A percentile compares a stretch with the other conserved stretches of the same genome.
Evolutionary conservation across 1,284 basidiomycete species (phyloP).

Genomic region (Tilletiopsis washingtonensis): DNA sequence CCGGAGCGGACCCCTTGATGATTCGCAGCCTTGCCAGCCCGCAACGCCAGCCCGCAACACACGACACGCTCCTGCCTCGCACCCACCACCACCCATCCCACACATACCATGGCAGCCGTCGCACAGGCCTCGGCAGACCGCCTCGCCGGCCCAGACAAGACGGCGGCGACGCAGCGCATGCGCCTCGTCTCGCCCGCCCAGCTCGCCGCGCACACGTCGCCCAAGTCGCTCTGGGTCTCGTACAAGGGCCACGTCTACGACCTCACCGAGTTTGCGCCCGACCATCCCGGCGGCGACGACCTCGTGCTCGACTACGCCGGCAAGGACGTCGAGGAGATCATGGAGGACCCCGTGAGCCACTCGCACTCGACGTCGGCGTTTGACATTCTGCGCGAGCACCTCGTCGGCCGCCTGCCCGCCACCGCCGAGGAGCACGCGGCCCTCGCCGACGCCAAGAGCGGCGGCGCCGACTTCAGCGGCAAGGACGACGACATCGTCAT

Average conservation of each 20-base stretch:
- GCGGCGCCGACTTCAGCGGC: conserved; percentile 27
- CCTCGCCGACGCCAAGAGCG: conserved; percentile 12
- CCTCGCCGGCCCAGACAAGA: neutral
- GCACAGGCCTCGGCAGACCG: neutral
- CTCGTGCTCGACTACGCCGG: conserved; percentile 63
- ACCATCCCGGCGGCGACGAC: conserved; percentile 53
- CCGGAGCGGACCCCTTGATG: too few species aligned
- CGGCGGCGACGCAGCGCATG: conserved; percentile 7
- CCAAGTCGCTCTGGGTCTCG: conserved; percentile 57
- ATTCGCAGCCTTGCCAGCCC: too few species aligned
- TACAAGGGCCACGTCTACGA: conserved; percentile 52
- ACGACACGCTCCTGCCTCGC: neutral
- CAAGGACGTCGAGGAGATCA: conserved; percentile 69
- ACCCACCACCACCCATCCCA: neutral
- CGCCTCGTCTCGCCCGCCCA: conserved; percentile 23
- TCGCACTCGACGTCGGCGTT: conserved; percentile 89
- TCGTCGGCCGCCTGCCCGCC: conserved; percentile 31
- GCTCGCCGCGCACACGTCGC: conserved; percentile 51
- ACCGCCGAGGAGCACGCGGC: conserved; percentile 19
- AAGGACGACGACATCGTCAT: conserved; percentile 57
- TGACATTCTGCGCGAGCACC: conserved; percentile 76
- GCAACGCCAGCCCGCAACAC: too few species aligned
- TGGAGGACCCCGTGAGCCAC: conserved; percentile 78
- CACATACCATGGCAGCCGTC: neutral
- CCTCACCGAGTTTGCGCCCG: conserved; percentile 51